These are phyloP conservation scores for Apiotrichum gamsii DNA, from an alignment of 1,284 basidiomycete species.

Conservation along the genomic window DNA sequence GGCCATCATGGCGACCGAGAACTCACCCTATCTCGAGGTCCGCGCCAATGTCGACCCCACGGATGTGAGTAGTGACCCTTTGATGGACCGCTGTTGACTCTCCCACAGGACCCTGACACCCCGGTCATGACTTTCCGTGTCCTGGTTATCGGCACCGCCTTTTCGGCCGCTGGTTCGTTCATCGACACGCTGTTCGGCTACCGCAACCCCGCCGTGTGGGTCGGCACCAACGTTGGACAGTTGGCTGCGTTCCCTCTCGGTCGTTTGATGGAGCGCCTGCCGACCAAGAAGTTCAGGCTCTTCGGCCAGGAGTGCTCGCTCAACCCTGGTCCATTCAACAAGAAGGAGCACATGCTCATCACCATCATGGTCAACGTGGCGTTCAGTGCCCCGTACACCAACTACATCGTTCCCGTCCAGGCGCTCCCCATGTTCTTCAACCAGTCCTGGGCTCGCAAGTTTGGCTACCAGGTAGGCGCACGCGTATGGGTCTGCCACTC, in stretches of 20 bases:
- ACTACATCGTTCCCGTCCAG: conserved; percentile 35
- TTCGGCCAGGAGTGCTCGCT: conserved; percentile 21
- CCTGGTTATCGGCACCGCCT: conserved; percentile 60
- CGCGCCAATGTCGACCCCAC: conserved; percentile 71
- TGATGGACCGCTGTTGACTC: too few relatives aligned
- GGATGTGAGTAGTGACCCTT: too few relatives aligned
- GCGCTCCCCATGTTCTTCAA: conserved; percentile 34
- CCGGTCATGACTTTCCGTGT: conserved; percentile 77
- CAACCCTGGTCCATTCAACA: conserved; percentile 52
- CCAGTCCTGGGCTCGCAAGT: conserved; percentile 36
- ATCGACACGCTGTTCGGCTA: conserved; percentile 56
- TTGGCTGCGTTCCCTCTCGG: conserved; percentile 25
- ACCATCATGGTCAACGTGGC: conserved; percentile 39
- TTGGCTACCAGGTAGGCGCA: conserved; percentile 49
- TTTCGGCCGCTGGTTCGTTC: conserved; percentile 55
- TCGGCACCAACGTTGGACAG: conserved; percentile 36
- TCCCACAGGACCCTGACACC: conserved; percentile 67
- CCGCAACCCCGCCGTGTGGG: conserved; percentile 28
- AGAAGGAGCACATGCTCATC: conserved; percentile 22
- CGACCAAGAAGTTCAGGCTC: not conserved
- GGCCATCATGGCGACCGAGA: conserved; percentile 33
- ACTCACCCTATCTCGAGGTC: conserved; percentile 80
- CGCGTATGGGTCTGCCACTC: too few relatives aligned
- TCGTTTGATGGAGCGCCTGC: conserved; percentile 17
- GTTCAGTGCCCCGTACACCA: conserved; percentile 33